Conservation (phyloP, 1,284 basidiomycete species). For the Chondrostereum purpureum region DNA sequence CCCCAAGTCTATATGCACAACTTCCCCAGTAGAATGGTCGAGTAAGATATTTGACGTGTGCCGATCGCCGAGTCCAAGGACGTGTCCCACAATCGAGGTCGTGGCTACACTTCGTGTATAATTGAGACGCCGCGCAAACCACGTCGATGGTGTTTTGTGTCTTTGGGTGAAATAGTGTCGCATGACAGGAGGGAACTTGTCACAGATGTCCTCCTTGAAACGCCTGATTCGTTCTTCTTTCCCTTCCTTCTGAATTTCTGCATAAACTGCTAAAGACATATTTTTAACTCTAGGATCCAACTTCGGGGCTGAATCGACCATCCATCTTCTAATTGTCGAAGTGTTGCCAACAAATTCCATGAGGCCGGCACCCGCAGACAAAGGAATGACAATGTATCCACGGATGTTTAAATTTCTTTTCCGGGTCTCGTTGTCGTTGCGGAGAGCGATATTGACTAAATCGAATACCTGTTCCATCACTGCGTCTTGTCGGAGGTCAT, state of each 20-base stretch:
- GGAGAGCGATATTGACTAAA: constrained; percentile 78
- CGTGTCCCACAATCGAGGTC: constrained; percentile 89
- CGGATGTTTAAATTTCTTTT: constrained; percentile 72
- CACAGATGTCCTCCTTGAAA: constrained; percentile 47
- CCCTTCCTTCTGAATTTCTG: too few relatives aligned
- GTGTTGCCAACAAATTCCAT: constrained; percentile 92
- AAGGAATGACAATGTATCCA: constrained; percentile 85
- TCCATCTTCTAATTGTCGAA: constrained; percentile 56
- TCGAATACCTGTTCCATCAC: constrained; percentile 99
- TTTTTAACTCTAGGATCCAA: too few relatives aligned
- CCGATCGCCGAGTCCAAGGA: constrained; percentile 90
- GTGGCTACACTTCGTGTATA: constrained; percentile 92
- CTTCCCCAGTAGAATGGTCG: constrained; percentile 78
- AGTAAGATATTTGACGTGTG: constrained; percentile 92
- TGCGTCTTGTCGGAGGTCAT: constrained; percentile 94
- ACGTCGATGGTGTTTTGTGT: constrained; percentile 81
- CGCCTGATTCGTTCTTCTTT: too few relatives aligned
- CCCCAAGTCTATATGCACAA: constrained; percentile 93
- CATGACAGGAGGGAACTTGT: constrained; percentile 80
- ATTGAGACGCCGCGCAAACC: constrained; percentile 90
- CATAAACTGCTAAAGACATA: too few relatives aligned
- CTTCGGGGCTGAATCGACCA: too few relatives aligned
- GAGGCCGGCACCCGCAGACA: constrained; percentile 78
- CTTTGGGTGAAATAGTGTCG: constrained; percentile 91
- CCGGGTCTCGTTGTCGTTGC: constrained; percentile 68